Evolutionary conservation across 2,329 filamentous ascomycete genomes (phyloP), one percentile per base, ranked within the genome.

Genomic region (Hypoxylon sp.): DNA sequence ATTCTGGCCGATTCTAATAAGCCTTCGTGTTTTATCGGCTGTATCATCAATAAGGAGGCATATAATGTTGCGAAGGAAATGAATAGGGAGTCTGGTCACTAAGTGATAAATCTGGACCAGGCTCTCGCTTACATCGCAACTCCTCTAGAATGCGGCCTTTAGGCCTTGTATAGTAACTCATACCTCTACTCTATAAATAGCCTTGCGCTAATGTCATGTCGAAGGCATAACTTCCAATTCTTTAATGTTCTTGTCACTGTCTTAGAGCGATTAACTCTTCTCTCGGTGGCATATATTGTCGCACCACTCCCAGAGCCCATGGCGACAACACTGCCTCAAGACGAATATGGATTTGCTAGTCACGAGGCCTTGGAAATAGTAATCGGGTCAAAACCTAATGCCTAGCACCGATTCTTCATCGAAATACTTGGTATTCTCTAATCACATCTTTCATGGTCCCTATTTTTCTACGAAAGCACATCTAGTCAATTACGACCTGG

Each of bases 271-370:
- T 43, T 41, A 41, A 4, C 5, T 17, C 5, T 17, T 7, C 36
- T 17, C 23, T 13, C 5, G n/a, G 14, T 21, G 13, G 14, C 46
- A 23, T 57, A n/a, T 23, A 2, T 46, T 7, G 38, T 46, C 9
- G 5, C 21, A 1, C n/a, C 6, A 34, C n/a, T 41, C 9, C 11
- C 2, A 14, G 5, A 14, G 13, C n/a, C 17, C 17, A 46, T 57
- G 23, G 13, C n/a, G 17, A 45, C 25, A n/a, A 19, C n/a, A n/a
- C 5, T 49, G 5, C 45, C 11, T n/a, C 43, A 45, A 14, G 55
- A 50, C 32, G 11, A 28, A 28, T 58, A 38, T 41, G 30, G 55
- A 3, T 58, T 58, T 5, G 21, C 50, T 23, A 6, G 30, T 1
- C 14, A n/a, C 2, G 30, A 4, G 6, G 11, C 38, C 28, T 57